Evolutionary conservation across 2,329 filamentous ascomycete genomes (phyloP), one percentile per base, ranked within the genome.

Genomic region (Colletotrichum sp.): DNA sequence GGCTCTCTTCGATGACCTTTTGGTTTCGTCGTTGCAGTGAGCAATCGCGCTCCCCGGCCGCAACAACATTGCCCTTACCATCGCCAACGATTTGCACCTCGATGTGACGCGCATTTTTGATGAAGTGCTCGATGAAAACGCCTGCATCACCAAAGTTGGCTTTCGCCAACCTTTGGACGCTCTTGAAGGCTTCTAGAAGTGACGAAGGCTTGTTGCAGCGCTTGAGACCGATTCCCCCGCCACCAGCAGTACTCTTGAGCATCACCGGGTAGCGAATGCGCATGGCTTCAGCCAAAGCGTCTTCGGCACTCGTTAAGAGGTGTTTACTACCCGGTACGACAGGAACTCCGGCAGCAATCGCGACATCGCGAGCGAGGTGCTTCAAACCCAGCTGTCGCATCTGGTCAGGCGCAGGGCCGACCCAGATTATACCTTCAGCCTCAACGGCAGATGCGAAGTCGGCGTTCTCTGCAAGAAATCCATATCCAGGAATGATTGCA

Each of bases 401-500:
- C 15, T 84, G 82, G 15, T 87, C 83, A 0, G 90, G 85, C 15
- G 86, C 87, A 3, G 93, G 93, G 0, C 93, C 92, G 16, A 91
- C 87, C 85, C 91, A 94, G 3, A 86, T 84, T 75, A 94, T 85
- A 0, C 91, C 92, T 2, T 88, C 89, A 10, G 87, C 84, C 26
- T 85, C 81, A 1, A 92, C 89, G 0, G 85, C 83, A 26, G 85
- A 81, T 1, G 92, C 92, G 80, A 94, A 94, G 6, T 89, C 86
- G 6, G 90, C 87, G 80, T 93, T 92, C 75, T 94, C 92, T 1
- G 90, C 90, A 2, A 94, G 82, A 76, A 93, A 94, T 0, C 93
- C 93, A 83, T 94, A 94, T 3, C 93, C 92, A 0, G 92, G 92
- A 66, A 93, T 91, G 18, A 94, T 87, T 5, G 91, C 92, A 76